Evolutionary conservation across 257 asterid genomes (phyloP).

Genomic region (Solanum ahanhuiri): DNA sequence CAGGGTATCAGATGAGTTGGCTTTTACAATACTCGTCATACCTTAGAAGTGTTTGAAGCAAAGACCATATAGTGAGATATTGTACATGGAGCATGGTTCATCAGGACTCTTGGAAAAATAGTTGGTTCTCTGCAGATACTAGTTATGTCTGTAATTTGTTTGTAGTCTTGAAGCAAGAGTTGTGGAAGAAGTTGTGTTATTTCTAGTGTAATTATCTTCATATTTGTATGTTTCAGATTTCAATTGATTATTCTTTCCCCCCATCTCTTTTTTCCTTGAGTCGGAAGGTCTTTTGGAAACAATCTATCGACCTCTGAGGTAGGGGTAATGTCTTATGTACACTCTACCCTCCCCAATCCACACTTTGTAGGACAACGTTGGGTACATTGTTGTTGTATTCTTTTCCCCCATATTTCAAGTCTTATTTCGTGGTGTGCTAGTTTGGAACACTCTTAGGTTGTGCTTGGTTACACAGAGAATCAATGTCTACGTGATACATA

Average conservation of each 20-base stretch:
- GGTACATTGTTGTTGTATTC: background rate
- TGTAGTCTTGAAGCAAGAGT: background rate
- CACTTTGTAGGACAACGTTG: background rate
- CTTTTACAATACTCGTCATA: conserved; percentile 2
- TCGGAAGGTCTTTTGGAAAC: background rate
- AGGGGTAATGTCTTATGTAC: background rate
- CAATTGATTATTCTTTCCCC: background rate
- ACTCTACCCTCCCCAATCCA: background rate
- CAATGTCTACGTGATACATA: background rate
- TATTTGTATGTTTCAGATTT: background rate
- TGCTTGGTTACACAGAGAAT: background rate
- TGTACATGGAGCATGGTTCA: background rate
- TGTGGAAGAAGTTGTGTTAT: background rate
- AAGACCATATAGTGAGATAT: background rate
- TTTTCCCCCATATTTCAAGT: background rate
- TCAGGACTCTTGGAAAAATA: background rate
- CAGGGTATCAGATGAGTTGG: conserved; percentile 4
- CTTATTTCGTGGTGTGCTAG: background rate
- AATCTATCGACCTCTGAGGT: background rate
- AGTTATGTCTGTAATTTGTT: background rate
- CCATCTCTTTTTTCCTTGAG: background rate
- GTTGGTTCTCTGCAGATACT: background rate
- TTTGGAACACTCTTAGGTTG: background rate
- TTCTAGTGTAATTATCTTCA: background rate
- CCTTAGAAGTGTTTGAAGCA: background rate